Conservation (phyloP, 2,329 filamentous ascomycete genomes). For the Talaromyces rugulosus region DNA sequence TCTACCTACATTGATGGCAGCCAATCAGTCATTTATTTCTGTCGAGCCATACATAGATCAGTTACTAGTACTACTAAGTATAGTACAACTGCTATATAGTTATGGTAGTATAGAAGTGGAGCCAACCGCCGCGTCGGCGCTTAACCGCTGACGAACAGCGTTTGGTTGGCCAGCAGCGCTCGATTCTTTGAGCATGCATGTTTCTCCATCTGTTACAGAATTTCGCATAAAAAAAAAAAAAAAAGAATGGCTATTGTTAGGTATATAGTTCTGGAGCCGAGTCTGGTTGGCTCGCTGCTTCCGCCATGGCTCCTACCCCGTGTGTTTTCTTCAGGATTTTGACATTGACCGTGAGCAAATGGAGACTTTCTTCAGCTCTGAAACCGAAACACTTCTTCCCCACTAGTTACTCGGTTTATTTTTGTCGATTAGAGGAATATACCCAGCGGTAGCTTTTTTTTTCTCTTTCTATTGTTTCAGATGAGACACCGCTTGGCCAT, state of each 20-base stretch:
- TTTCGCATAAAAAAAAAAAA: neutral
- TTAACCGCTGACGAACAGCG: neutral
- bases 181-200: neutral
- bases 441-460: neutral
- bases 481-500: neutral
- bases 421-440: neutral
- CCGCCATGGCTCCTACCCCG: neutral
- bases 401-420: neutral
- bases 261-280: neutral
- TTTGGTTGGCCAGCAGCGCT: neutral
- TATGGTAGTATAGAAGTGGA: too few species aligned
- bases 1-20: neutral
- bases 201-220: neutral
- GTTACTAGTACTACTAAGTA: too few species aligned
- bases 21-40: neutral
- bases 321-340: neutral
- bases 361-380: neutral
- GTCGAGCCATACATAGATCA: neutral
- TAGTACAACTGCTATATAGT: too few species aligned
- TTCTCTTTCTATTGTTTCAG: neutral
- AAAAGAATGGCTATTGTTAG: neutral
- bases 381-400: neutral
- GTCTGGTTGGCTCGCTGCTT: neutral
- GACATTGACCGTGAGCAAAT: neutral
- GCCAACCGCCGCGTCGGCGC: neutral